phyloP scores from a whole-genome alignment of 1,139 yeast species.

The Kodamaea sp. region DNA sequence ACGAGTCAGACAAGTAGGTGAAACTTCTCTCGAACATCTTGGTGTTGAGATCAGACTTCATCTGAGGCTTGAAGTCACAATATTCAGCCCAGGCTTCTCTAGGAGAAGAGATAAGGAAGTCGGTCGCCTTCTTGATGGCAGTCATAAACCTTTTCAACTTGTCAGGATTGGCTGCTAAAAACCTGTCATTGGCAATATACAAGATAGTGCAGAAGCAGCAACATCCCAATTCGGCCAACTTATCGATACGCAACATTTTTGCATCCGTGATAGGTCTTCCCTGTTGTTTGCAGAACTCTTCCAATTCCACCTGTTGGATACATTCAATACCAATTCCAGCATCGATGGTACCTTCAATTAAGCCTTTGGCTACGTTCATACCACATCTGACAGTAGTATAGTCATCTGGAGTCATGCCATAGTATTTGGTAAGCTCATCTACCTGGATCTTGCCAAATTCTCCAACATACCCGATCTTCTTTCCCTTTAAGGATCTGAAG shows the following conservation, averaged over 20 bases:
- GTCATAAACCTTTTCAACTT: conserved; percentile 45
- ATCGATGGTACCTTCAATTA: conserved; percentile 55
- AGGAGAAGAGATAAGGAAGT: conserved; percentile 46
- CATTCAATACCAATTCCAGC: conserved; percentile 63
- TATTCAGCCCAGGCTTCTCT: conserved; percentile 49
- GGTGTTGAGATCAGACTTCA: conserved; percentile 41
- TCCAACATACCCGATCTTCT: conserved; percentile 58
- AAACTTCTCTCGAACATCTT: conserved; percentile 56
- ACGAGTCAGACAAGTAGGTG: conserved; percentile 55
- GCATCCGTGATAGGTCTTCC: conserved; percentile 51
- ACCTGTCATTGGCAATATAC: conserved; percentile 55
- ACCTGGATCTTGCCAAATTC: conserved; percentile 62
- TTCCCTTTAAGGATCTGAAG: conserved; percentile 53
- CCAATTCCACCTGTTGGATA: conserved; percentile 60
- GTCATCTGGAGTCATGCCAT: conserved; percentile 56
- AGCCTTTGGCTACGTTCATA: conserved; percentile 59
- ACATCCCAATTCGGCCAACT: conserved; percentile 58
- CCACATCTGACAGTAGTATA: conserved; percentile 64
- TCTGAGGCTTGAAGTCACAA: conserved; percentile 49
- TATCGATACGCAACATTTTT: conserved; percentile 57
- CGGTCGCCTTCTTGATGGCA: conserved; percentile 54
- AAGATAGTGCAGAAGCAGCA: conserved; percentile 61
- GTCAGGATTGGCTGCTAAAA: conserved; percentile 50
- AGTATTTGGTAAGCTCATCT: conserved; percentile 56
- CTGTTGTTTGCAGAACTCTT: conserved; percentile 46